phyloP scores from a whole-genome alignment of 805 yeast species.

The Starmerella tilneyi region DNA sequence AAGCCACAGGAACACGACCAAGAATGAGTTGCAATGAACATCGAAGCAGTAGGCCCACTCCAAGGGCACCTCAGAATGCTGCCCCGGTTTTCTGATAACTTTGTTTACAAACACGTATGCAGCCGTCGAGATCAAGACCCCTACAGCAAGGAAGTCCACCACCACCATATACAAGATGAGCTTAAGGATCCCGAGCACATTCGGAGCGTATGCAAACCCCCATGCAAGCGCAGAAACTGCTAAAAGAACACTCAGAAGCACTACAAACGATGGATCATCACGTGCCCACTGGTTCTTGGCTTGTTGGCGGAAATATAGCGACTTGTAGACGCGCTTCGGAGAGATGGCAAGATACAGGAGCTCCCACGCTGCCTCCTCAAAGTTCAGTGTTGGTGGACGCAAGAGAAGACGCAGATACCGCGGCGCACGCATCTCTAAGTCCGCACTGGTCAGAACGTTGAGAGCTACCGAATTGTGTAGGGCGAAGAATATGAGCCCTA shows the following conservation, averaged over 20 bases:
- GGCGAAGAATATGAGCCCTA: too few species aligned
- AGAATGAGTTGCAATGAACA: constrained; percentile 83
- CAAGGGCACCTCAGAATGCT: constrained; percentile 27
- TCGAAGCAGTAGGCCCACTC: constrained; percentile 96
- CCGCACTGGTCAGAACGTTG: too few species aligned
- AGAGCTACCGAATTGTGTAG: too few species aligned
- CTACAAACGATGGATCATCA: constrained; percentile 83
- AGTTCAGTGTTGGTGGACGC: constrained; percentile 73
- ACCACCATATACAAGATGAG: constrained; percentile 73
- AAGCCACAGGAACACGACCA: constrained; percentile 65
- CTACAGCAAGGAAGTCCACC: constrained; percentile 67
- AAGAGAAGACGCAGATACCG: constrained; percentile 37
- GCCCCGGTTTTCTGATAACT: constrained; percentile 35
- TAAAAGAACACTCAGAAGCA: constrained; percentile 57
- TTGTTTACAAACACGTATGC: constrained; percentile 65
- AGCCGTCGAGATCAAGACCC: constrained; percentile 56
- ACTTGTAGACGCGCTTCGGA: constrained; percentile 73
- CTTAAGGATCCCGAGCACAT: constrained; percentile 48
- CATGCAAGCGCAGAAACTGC: constrained; percentile 73
- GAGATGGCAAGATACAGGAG: constrained; percentile 59
- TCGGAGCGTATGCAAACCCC: constrained; percentile 75
- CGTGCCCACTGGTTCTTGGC: constrained; percentile 73
- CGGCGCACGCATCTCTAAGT: constrained; percentile 24
- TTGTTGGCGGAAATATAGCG: constrained; percentile 72
- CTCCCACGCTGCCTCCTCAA: constrained; percentile 91